phyloP scores from a whole-genome alignment of 352 stramenopile species.

The Globisporangium yorkense region DNA sequence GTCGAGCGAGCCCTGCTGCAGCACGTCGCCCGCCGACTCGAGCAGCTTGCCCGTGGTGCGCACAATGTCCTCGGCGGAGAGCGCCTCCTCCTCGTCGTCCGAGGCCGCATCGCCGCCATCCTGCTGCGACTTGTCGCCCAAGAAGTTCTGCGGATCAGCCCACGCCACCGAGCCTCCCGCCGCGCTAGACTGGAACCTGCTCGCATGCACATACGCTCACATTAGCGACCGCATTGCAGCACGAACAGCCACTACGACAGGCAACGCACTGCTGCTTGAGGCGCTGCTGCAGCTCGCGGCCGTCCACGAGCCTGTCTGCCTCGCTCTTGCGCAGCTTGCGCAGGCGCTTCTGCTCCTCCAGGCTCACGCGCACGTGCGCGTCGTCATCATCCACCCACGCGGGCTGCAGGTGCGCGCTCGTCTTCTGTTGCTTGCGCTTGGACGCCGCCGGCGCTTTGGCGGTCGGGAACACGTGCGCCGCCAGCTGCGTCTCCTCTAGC shows the following conservation, averaged over 20 bases:
- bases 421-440: conserved; percentile 31
- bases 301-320: conserved; percentile 56
- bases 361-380: conserved; percentile 56
- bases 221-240: background rate
- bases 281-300: conserved; percentile 67
- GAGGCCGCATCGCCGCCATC: conserved; percentile 16
- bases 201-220: background rate
- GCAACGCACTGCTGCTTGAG: conserved; percentile 73
- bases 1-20: conserved; percentile 58
- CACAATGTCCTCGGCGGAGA: conserved; percentile 32
- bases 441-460: conserved; percentile 4
- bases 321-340: conserved; percentile 83
- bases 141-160: conserved; percentile 70
- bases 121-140: conserved; percentile 23
- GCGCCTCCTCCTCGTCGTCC: conserved; percentile 54
- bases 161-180: conserved; percentile 38
- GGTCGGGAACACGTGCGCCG: conserved; percentile 44
- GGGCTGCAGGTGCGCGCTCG: conserved; percentile 30
- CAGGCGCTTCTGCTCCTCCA: conserved; percentile 61
- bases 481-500: conserved; percentile 51
- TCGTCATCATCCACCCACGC: conserved; percentile 90
- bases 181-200: conserved; percentile 51
- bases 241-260: too few species aligned
- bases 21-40: conserved; percentile 36
- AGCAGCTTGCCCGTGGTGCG: conserved; percentile 58